These are phyloP conservation scores for Candida incommunis DNA, from an alignment of 805 yeast species.

Conservation along the genomic window DNA sequence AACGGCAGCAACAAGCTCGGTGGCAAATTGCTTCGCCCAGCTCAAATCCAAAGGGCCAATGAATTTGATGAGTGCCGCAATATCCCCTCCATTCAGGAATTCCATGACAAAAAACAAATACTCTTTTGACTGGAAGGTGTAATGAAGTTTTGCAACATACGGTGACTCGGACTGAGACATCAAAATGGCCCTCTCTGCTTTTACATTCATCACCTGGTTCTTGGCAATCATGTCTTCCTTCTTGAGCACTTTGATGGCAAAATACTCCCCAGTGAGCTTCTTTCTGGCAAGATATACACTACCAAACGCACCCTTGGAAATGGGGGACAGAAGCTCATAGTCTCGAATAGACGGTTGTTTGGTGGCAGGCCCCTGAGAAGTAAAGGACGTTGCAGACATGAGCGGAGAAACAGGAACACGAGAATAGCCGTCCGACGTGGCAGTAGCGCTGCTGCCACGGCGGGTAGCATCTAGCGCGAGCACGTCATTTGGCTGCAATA, in stretches of 20 bases:
- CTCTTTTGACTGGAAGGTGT: constrained; percentile 79
- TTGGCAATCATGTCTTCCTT: constrained; percentile 95
- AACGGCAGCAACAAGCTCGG: constrained; percentile 84
- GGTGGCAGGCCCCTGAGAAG: constrained; percentile 38
- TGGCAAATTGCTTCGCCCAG: constrained; percentile 71
- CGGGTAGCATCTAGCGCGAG: constrained; percentile 10
- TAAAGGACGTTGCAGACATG: constrained; percentile 52
- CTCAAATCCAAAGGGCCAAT: constrained; percentile 73
- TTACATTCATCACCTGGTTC: constrained; percentile 89
- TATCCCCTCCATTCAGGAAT: constrained; percentile 89
- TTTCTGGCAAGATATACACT: constrained; percentile 80
- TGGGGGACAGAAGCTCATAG: constrained; percentile 82
- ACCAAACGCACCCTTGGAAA: constrained; percentile 96
- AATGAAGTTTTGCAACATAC: constrained; percentile 77
- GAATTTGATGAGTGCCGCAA: constrained; percentile 71
- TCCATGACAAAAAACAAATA: constrained; percentile 92
- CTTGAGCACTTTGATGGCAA: constrained; percentile 82
- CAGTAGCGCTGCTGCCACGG: constrained; percentile 16
- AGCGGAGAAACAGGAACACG: constrained; percentile 73
- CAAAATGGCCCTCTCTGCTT: constrained; percentile 93
- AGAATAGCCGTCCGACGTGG: constrained; percentile 15
- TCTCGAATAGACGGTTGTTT: constrained; percentile 61
- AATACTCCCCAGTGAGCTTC: constrained; percentile 81
- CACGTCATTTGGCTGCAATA: constrained; percentile 34
- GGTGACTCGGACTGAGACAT: constrained; percentile 93